These are phyloP conservation scores for Eremomyces bilateralis DNA, from an alignment of 495 filamentous ascomycete genomes.

Conservation along the genomic window DNA sequence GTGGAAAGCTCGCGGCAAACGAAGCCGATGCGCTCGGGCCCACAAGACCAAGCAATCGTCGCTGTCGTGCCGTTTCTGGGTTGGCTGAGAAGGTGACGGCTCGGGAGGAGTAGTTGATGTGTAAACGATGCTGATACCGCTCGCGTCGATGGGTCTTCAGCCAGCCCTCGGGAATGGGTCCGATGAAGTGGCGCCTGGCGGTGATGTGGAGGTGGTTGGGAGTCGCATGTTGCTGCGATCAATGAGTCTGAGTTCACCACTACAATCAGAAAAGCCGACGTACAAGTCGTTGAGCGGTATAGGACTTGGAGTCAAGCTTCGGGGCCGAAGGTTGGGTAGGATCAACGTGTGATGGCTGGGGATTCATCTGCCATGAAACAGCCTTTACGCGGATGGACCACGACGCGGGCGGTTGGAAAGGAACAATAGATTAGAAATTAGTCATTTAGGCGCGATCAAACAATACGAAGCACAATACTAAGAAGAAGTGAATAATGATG, in stretches of 20 bases:
- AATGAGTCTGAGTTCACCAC: conserved; percentile 1
- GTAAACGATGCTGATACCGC: conserved; percentile 36
- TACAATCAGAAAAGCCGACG: background rate
- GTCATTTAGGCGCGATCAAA: too few species aligned
- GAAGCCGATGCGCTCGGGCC: conserved; percentile 20
- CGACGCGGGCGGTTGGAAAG: background rate
- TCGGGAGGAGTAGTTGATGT: conserved; percentile 34
- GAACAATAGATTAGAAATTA: background rate
- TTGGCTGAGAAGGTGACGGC: conserved; percentile 31
- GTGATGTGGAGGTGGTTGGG: conserved; percentile 42
- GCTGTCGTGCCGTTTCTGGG: conserved; percentile 21
- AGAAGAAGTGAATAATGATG: too few species aligned
- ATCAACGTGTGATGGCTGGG: background rate
- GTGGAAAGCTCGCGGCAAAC: conserved; percentile 21
- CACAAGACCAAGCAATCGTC: conserved; percentile 20
- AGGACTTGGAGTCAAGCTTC: conserved; percentile 12
- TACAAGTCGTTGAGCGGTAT: conserved; percentile 30
- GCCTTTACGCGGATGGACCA: background rate
- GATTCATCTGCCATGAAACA: background rate
- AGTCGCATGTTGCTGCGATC: conserved; percentile 33
- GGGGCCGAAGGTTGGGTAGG: too few species aligned
- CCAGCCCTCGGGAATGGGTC: conserved; percentile 48
- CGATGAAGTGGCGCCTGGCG: conserved; percentile 41
- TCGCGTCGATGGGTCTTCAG: conserved; percentile 39
- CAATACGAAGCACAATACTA: too few species aligned